Evolutionary conservation across 169 alveolate genomes (phyloP), one percentile per base, ranked within the genome.

Genomic region (Ichthyophthirius multifiliis): DNA sequence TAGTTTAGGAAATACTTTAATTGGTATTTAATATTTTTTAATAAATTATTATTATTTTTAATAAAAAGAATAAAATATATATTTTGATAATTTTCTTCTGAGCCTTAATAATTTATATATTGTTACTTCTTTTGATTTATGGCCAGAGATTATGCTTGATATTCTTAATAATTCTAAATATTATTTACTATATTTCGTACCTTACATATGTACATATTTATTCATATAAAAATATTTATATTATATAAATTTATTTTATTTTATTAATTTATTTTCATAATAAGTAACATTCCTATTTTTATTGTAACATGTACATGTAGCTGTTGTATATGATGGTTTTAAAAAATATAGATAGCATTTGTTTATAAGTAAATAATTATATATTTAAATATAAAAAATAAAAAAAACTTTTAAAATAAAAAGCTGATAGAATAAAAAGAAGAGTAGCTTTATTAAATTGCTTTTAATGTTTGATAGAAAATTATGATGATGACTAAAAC

Each of bases 301-400:
- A 43, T 78, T 78, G 63, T n/a, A 30, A 15, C 84, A 76, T 0
- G 65, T 78, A 20, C 84, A 76, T 31, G 41, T 78, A 1, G 84
- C 84, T 27, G 84, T 78, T 9, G 84, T 78, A 12, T 78, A 78
- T 65, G 84, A 78, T 43, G 84, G 84, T n/a, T 78, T 78, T 45
- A 78, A 73, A 35, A 78, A 67, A 16, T 78, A 78, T 32, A 43
- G 84, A 32, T 20, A 41, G 43, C 39, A 55, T 55, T 7, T 55
- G 13, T 18, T 55, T 20, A 55, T 55, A 10, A 32, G 65, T 46
- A 46, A 46, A 46, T n/a, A 44, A 44, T 44, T 43, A 43, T 15
- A 15, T 43, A 43, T 4, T 44, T 44, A n/a, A 7, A n/a, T 44
- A 23, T n/a, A n/a, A n/a, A 4, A 7, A 4, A 4, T 44, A 20